Conservation (phyloP, 169 alveolate genomes). For the Plasmodium fragile region DNA sequence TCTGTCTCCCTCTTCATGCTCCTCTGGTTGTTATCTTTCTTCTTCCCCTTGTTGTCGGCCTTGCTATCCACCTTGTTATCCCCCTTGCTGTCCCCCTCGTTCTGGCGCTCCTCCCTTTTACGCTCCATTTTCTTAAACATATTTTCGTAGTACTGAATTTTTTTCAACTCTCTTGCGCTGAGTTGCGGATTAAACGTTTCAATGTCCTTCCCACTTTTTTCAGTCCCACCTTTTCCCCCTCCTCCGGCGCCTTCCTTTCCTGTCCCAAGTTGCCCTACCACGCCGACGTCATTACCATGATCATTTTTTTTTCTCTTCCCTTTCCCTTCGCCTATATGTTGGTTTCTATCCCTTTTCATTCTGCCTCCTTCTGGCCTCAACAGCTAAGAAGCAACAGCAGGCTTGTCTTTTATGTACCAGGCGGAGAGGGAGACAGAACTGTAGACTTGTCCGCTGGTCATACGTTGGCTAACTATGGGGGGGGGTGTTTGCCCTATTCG, state of each 20-base stretch:
- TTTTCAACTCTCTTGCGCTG: constrained; percentile 84
- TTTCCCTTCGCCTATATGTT: background rate
- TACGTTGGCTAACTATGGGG: background rate
- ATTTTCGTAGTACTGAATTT: constrained; percentile 83
- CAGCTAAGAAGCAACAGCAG: background rate
- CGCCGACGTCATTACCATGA: background rate
- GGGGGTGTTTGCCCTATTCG: background rate
- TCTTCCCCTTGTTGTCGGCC: constrained; percentile 16
- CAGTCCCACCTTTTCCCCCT: background rate
- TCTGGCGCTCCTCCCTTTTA: constrained; percentile 26
- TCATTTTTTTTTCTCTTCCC: constrained; percentile 35
- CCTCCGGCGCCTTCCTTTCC: background rate
- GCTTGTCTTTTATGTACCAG: background rate
- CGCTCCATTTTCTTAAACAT: constrained; percentile 84
- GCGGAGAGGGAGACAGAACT: background rate
- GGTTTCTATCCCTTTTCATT: constrained; percentile 11
- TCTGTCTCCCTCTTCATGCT: constrained; percentile 6
- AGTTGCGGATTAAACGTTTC: constrained; percentile 79
- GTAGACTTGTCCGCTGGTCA: background rate
- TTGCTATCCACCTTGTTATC: background rate
- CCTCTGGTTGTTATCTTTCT: background rate
- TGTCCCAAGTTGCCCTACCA: background rate
- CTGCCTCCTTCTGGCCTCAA: background rate
- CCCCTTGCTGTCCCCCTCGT: constrained; percentile 25
- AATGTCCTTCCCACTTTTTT: background rate